Base-by-base conservation (phyloP, 1,284 basidiomycete species). In the Wolfiporia cocos region DNA sequence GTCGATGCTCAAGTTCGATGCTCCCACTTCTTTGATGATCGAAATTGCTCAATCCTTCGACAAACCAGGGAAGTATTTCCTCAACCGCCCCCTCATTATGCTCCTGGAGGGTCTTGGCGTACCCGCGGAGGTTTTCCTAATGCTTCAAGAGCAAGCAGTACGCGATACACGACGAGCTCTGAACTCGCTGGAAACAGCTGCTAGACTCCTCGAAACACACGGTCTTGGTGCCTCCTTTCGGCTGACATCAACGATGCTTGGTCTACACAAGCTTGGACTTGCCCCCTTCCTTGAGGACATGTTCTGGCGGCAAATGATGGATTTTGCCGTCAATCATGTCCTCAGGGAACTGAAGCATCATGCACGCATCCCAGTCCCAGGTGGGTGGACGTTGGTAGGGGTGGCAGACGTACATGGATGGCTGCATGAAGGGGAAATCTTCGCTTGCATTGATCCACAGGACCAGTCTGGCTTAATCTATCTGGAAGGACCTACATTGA, bases 1-100 rank as follows among this genome's bases (percentile, higher is more conserved):
- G 2, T 86, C 81, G 0, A 89, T 90, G 86, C 70, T 70, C 39
- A 92, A 92, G 52, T 92, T 90, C 51, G 63, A 73, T 2, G 71
- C 70, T 2, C 69, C 69, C 18, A 67, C 70, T 17, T 32, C 71
- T 4, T 67, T 69, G 9, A 78, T 87, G 40, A 80, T 86, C 18
- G 83, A 86, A 54, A 78, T 87, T 33, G 81, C 81, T 1, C 62
- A 68, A 29, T 71, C 75, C 3, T 86, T 86, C 57, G 71, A 77
- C 49, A 66, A 66, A 42, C 81, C 82, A 0, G 69, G 72, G 10
- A 59, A 61, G 10, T 81, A 69, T 48, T 82, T 70, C 50, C 66
- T 86, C n/a, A 83, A 86, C 48, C 66, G 81, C 1, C 81, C 81
- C 0, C 61, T 86, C 15, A 81, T 86, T 51, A 81, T 81, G 76